Evolutionary conservation across 2,329 filamentous ascomycete species (phyloP).

Genomic region (Monilinia fructicola): DNA sequence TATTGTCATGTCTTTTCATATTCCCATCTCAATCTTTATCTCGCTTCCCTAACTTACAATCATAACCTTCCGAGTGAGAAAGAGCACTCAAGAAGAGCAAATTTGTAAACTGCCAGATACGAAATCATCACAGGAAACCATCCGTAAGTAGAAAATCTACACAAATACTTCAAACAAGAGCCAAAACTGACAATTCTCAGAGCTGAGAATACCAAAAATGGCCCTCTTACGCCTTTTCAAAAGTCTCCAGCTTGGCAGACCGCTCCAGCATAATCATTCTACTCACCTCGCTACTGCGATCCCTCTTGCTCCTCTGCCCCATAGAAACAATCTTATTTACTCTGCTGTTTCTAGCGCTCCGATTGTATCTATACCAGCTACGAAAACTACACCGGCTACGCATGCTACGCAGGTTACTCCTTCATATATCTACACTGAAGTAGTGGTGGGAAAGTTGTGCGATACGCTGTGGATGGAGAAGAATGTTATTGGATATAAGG

Average conservation of each 20-base stretch:
- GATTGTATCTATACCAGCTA: neutral
- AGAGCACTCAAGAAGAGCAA: neutral
- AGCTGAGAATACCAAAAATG: neutral
- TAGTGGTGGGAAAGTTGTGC: neutral
- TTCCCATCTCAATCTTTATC: neutral
- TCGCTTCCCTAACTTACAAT: neutral
- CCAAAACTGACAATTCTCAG: neutral
- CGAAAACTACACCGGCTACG: neutral
- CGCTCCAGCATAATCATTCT: neutral
- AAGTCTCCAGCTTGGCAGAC: neutral
- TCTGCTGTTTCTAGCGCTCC: neutral
- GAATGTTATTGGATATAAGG: neutral
- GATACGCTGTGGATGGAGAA: slow-evolving; percentile 4
- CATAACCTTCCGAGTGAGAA: neutral
- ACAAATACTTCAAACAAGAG: neutral
- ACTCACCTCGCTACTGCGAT: neutral
- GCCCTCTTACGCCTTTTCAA: neutral
- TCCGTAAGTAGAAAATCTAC: neutral
- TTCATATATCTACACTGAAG: neutral
- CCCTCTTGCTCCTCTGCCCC: neutral
- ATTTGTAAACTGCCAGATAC: neutral
- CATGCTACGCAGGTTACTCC: too few species aligned
- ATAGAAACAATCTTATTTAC: neutral
- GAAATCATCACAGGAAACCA: too few species aligned
- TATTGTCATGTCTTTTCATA: neutral